Conservation (phyloP, 768 basidiomycete species). For the Lactifluus piperatus region DNA sequence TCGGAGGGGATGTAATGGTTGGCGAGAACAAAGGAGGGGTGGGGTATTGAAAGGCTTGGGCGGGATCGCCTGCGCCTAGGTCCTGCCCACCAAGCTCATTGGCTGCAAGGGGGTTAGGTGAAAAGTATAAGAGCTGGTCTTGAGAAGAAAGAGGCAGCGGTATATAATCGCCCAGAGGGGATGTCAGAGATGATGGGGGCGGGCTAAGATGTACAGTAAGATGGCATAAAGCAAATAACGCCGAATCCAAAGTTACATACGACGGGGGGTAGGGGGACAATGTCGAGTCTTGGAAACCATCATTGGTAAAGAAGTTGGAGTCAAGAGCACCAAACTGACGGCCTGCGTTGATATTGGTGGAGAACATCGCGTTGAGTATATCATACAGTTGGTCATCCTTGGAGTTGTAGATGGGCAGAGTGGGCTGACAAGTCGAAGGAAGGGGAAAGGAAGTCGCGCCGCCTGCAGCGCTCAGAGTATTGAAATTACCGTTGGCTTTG, state of each 20-base stretch:
- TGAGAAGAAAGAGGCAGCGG: neutral
- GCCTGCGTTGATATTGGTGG: neutral
- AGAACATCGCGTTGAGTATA: neutral
- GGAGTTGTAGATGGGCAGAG: neutral
- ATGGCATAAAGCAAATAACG: neutral
- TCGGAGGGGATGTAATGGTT: neutral
- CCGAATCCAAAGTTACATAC: neutral
- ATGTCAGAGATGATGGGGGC: neutral
- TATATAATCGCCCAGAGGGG: neutral
- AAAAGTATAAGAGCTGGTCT: neutral
- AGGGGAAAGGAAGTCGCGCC: neutral
- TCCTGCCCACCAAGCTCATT: neutral
- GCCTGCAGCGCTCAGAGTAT: slow-evolving; percentile 7
- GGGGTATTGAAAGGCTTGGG: neutral
- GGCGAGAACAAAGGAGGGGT: neutral
- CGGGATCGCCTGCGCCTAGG: neutral
- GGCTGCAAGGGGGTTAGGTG: neutral
- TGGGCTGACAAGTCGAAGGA: neutral
- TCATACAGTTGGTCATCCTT: neutral
- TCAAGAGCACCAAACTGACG: neutral
- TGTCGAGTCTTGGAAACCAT: neutral
- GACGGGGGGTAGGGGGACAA: neutral
- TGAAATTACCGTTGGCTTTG: neutral
- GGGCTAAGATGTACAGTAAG: neutral
- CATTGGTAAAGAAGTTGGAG: neutral